Percentiles rank a stretch among this genome's conserved stretches.
Evolutionary conservation across 169 alveolate genomes (phyloP).

Genomic region (Eimeria necatrix): DNA sequence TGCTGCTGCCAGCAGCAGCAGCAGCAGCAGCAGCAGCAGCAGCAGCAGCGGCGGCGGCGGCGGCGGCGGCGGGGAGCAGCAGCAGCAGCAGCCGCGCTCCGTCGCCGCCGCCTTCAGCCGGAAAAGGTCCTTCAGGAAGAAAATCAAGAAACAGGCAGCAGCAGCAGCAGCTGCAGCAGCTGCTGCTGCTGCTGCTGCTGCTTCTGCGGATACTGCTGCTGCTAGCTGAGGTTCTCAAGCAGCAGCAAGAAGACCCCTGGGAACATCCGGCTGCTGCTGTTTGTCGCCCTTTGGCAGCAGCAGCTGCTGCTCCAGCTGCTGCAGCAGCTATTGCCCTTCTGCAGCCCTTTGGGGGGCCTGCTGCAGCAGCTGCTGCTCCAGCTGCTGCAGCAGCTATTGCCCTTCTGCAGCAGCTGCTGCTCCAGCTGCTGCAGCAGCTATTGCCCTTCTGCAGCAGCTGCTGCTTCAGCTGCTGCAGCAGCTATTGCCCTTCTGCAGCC

Average conservation of each 20-base stretch:
- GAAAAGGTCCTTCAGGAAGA: slow-evolving; percentile 70
- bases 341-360: no score
- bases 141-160: not conserved
- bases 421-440: no score
- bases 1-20: slow-evolving; percentile 44
- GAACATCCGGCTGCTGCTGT: no score
- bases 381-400: no score
- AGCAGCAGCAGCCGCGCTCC: slow-evolving; percentile 21
- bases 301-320: no score
- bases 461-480: no score
- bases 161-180: not conserved
- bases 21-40: slow-evolving; percentile 14
- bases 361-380: no score
- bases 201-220: not conserved
- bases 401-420: no score
- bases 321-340: no score
- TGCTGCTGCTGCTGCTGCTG: slow-evolving; percentile 35
- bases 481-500: no score
- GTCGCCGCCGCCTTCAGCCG: slow-evolving; percentile 76
- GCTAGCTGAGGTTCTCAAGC: not conserved
- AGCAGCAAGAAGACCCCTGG: no score
- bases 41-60: slow-evolving; percentile 26
- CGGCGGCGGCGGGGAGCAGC: not conserved
- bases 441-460: no score
- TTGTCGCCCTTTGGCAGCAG: not conserved